Conservation (phyloP, 257 asterid species). For the Solanum tarijense region DNA sequence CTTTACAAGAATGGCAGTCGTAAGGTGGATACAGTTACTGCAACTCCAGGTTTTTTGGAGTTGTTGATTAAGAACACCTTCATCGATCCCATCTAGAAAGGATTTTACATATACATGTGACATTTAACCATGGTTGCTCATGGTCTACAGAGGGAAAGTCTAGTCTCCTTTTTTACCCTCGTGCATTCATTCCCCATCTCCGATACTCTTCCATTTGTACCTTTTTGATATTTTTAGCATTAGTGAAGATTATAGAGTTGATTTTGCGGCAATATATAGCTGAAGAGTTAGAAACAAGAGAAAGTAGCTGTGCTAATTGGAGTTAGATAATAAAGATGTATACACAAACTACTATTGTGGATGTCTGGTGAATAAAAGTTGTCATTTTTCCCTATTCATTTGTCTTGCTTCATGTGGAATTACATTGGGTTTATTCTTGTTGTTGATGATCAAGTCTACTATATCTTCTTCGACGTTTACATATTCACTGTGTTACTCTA, state of each 20-base stretch:
- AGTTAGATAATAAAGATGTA: too few relatives aligned
- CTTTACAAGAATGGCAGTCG: conserved; percentile 49
- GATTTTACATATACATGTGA: not conserved
- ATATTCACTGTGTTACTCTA: not conserved
- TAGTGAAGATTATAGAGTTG: conserved; percentile 7
- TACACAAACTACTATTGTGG: not conserved
- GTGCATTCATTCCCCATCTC: not conserved
- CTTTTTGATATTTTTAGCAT: not conserved
- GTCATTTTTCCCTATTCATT: not conserved
- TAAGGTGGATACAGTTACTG: conserved; percentile 42
- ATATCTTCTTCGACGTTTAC: not conserved
- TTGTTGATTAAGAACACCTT: conserved; percentile 17
- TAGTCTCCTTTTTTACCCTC: not conserved
- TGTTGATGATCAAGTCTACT: not conserved
- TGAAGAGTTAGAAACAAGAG: not conserved
- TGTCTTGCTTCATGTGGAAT: conserved; percentile 5
- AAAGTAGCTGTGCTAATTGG: not conserved
- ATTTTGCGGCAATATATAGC: conserved; percentile 13
- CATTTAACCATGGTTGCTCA: not conserved
- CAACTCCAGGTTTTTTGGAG: conserved; percentile 56
- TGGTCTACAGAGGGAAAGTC: not conserved
- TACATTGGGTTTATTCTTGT: not conserved
- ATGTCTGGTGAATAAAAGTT: not conserved
- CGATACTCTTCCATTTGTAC: not conserved
- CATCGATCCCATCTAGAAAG: not conserved